Conservation (phyloP, 2,329 filamentous ascomycete species). For the Atkinsonella texensis region DNA sequence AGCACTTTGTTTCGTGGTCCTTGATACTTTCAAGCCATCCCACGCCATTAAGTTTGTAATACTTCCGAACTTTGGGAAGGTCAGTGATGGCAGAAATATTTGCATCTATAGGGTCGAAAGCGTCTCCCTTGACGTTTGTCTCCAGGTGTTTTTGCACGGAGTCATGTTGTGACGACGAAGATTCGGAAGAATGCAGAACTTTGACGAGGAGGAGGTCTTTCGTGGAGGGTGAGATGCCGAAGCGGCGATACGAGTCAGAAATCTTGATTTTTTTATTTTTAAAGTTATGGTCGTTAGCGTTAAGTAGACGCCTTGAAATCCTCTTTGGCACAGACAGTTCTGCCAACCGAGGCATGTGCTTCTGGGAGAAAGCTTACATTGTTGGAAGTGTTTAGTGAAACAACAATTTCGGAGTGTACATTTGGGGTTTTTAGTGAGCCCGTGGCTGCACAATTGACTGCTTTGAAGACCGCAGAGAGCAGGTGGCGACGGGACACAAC, state of each 20-base stretch:
- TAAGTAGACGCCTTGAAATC: not conserved
- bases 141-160: slow-evolving; percentile 47
- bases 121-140: slow-evolving; percentile 47
- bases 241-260: slow-evolving; percentile 78
- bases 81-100: slow-evolving; percentile 50
- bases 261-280: slow-evolving; percentile 44
- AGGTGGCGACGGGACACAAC: slow-evolving; percentile 62
- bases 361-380: slow-evolving; percentile 42
- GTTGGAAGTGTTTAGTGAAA: slow-evolving; percentile 66
- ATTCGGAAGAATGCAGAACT: slow-evolving; percentile 42
- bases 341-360: no score
- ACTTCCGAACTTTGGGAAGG: slow-evolving; percentile 60
- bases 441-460: slow-evolving; percentile 54
- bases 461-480: slow-evolving; percentile 64
- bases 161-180: slow-evolving; percentile 31
- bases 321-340: no score
- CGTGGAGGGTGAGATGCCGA: slow-evolving; percentile 64
- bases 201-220: slow-evolving; percentile 71
- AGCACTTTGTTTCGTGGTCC: slow-evolving; percentile 30
- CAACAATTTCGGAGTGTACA: slow-evolving; percentile 80
- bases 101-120: slow-evolving; percentile 49
- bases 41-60: slow-evolving; percentile 70
- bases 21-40: slow-evolving; percentile 34
- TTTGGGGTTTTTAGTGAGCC: slow-evolving; percentile 64
- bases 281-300: not conserved